Evolutionary conservation across 139 green algal genomes (phyloP), one percentile per base, ranked within the genome.

Genomic region (Tetradesmus obliquus): DNA sequence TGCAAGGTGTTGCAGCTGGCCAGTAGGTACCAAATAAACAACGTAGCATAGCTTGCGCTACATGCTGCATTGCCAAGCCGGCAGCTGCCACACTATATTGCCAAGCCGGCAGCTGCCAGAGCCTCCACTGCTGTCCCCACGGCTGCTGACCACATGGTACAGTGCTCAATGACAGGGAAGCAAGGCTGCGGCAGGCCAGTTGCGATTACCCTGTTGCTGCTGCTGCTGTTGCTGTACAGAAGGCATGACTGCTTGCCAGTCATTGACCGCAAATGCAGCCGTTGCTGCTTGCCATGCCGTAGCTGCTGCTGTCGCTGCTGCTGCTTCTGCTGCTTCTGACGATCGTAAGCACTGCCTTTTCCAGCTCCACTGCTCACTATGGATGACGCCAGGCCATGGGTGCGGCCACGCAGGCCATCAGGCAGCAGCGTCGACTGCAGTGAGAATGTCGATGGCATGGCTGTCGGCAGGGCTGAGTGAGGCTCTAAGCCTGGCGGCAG

Each of bases 391-490:
- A 93, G 76, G 3, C 92, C 89, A 74, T 93, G 85, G 2, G 57
- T 87, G 8, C 88, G 55, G 22, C 76, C 76, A 3, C 84, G 45
- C 13, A 94, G 84, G 22, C 51, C 72, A 15, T 88, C 45, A 8
- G 92, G 92, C 19, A 91, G 84, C 79, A 91, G 24, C 54, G 32
- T 3, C 20, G 92, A 93, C 53, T 90, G 60, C 53, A 69, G 19
- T 13, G 74, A 79, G 69, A 96, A 95, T 8, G 91, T 91, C 15
- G 90, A 81, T 3, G 92, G 92, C 51, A 95, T 71, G 1, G 89
- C 94, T 5, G 91, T 91, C 5, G 94, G 94, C 80, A 96, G 84
- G 6, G 88, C 88, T 13, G 91, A 94, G 62, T 96, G 94, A 3
- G 94, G 94, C 84, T 96, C 94, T 17, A 93, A 74, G 55, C 86